phyloP scores from a whole-genome alignment of 2,329 filamentous ascomycete species.

The Bipolaris victoriae region DNA sequence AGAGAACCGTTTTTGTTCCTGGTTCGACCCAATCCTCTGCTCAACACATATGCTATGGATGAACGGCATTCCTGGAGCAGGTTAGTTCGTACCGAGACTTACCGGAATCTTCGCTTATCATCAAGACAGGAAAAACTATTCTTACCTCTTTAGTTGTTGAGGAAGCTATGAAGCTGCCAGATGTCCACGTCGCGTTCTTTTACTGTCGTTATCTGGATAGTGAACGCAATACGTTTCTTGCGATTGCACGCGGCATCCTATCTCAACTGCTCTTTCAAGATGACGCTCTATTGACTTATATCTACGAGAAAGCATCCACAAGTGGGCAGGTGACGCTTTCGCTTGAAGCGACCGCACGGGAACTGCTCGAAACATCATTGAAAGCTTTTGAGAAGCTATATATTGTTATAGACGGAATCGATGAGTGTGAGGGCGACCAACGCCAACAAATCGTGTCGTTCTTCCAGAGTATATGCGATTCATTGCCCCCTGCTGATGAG shows the following conservation, averaged over 20 bases:
- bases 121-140: slow-evolving; percentile 34
- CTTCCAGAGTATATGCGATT: slow-evolving; percentile 15
- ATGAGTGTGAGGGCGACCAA: slow-evolving; percentile 48
- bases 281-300: background rate
- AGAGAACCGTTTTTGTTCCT: slow-evolving; percentile 28
- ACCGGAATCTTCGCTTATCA: background rate
- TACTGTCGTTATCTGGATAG: slow-evolving; percentile 30
- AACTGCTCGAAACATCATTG: slow-evolving; percentile 20
- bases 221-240: slow-evolving; percentile 8
- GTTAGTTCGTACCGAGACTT: slow-evolving; percentile 3
- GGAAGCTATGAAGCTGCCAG: slow-evolving; percentile 14
- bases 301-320: slow-evolving; percentile 3
- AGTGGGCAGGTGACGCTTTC: slow-evolving; percentile 5
- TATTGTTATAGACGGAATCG: slow-evolving; percentile 45
- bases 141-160: slow-evolving; percentile 36
- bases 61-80: slow-evolving; percentile 21
- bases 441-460: slow-evolving; percentile 28
- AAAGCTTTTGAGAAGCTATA: slow-evolving; percentile 32
- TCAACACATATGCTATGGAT: slow-evolving; percentile 23
- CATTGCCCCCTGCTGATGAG: slow-evolving; percentile 25
- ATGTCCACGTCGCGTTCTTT: slow-evolving; percentile 24
- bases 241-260: slow-evolving; percentile 1
- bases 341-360: background rate
- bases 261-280: slow-evolving; percentile 4
- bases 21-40: slow-evolving; percentile 18